Evolutionary conservation across 352 stramenopile species (phyloP).

Genomic region (Globisporangium spiculum): DNA sequence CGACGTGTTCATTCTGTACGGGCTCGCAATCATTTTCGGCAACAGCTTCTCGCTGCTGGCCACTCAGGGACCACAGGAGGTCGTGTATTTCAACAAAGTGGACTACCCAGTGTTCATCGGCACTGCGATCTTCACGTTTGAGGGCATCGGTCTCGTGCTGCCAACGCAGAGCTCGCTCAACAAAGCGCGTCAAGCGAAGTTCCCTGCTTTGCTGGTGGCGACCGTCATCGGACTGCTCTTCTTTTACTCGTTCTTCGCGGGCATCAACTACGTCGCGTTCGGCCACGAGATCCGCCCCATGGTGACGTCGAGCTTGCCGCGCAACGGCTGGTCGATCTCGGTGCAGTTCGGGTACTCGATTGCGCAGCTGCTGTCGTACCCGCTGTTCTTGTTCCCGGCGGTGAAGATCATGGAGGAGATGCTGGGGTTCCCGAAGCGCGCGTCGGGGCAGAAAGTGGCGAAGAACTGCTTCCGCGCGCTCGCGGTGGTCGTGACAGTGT

Average conservation of each 20-base stretch:
- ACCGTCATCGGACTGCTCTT: constrained; percentile 71
- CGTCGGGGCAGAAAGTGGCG: constrained; percentile 61
- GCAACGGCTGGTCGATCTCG: constrained; percentile 69
- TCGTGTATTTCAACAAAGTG: constrained; percentile 66
- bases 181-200: constrained; percentile 57
- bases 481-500: constrained; percentile 61
- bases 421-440: constrained; percentile 62
- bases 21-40: constrained; percentile 67
- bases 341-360: constrained; percentile 80
- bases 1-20: constrained; percentile 84
- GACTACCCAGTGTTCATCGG: constrained; percentile 81
- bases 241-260: constrained; percentile 84
- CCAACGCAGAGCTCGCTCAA: constrained; percentile 71
- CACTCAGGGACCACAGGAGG: constrained; percentile 40
- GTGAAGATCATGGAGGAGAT: constrained; percentile 87
- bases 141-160: constrained; percentile 78
- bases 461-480: constrained; percentile 75
- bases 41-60: constrained; percentile 68
- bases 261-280: constrained; percentile 77
- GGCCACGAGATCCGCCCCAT: constrained; percentile 61
- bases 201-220: constrained; percentile 47
- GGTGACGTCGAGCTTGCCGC: constrained; percentile 68
- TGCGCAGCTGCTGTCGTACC: constrained; percentile 76
- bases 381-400: constrained; percentile 73
- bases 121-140: constrained; percentile 79